Percentiles rank a stretch among this genome's conserved stretches.
These are phyloP conservation scores for Rhizopogon vulgaris DNA, from an alignment of 768 basidiomycete species.

Conservation along the genomic window DNA sequence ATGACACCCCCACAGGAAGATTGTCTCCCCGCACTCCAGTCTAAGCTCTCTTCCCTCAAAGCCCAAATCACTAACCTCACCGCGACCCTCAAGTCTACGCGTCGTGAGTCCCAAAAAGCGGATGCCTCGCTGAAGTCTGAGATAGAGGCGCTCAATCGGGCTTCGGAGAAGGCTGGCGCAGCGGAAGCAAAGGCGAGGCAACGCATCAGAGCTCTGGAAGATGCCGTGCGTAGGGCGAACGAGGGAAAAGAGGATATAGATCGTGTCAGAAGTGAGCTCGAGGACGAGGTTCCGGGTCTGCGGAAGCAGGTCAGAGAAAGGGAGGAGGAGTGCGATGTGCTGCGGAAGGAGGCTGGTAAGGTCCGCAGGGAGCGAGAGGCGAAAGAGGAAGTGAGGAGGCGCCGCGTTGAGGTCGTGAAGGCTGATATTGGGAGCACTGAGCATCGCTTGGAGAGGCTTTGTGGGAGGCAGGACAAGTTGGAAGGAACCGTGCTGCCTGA, in stretches of 20 bases:
- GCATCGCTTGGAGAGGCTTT: conserved; percentile 64
- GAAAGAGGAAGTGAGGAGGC: conserved; percentile 44
- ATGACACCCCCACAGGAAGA: conserved; percentile 53
- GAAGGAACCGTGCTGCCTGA: conserved; percentile 54
- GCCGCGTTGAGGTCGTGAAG: conserved; percentile 49
- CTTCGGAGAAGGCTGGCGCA: conserved; percentile 71
- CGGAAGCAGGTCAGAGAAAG: conserved; percentile 36
- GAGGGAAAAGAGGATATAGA: conserved; percentile 44
- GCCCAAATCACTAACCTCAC: conserved; percentile 66
- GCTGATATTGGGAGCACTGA: conserved; percentile 50
- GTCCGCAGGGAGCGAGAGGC: conserved; percentile 40
- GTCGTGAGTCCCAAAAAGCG: conserved; percentile 78
- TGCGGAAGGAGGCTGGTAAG: conserved; percentile 40
- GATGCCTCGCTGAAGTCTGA: conserved; percentile 77
- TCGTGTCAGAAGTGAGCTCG: conserved; percentile 30
- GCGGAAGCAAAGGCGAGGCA: conserved; percentile 79
- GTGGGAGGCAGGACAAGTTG: conserved; percentile 58
- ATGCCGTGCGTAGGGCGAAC: conserved; percentile 77
- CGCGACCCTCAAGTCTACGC: conserved; percentile 64
- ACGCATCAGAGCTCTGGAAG: conserved; percentile 82
- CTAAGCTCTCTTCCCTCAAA: conserved; percentile 55
- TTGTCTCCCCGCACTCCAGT: conserved; percentile 56
- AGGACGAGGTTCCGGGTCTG: conserved; percentile 35
- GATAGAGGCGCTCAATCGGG: conserved; percentile 77
- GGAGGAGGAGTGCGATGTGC: conserved; percentile 36